Evolutionary conservation across 1,139 yeast species (phyloP), one percentile per base, ranked within the genome.

Genomic region (Nakaseomyces nivariensis): DNA sequence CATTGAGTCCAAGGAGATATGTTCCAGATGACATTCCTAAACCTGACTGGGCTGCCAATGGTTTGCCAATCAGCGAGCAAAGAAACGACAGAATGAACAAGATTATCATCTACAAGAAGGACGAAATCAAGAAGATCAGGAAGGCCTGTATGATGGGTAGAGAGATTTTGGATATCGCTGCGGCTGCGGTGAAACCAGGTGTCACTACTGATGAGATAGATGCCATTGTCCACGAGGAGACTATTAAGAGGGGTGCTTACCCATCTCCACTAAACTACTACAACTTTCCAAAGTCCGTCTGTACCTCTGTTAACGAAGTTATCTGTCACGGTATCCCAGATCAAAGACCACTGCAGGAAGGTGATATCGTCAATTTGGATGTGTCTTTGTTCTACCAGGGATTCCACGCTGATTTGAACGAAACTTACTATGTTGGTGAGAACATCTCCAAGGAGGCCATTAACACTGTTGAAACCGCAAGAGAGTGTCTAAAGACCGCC

Each of bases 271-370:
- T 92, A 56, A 94, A 94, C 72, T 94, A 94, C 71, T 92, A 85
- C 72, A 86, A 88, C 68, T 94, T 81, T 72, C 97, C 98, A 40
- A 90, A 89, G 67, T 82, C 95, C 33, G 78, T 88, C 45, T 94
- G 98, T 71, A 88, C 97, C 1, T 88, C 97, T 5, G 82, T 94
- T 42, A 90, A 94, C 67, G 98, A 92, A 71, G 82, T 89, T 52
- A 86, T 92, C 54, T 92, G 99, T 67, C 99, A 92, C 67, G 99
- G 99, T 57, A 86, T 92, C 52, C 98, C 98, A 27, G 98, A 94
- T 67, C 77, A 85, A 70, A 78, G 90, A 50, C 81, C 80, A 40
- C 74, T 94, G 55, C 72, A 87, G 66, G 97, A 92, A 60, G 98
- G 99, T 49, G 99, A 94, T 66, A 92, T 94, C 58, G 76, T 94